Evolutionary conservation across 2,329 filamentous ascomycete genomes (phyloP).

Genomic region (Sporothrix luriei): DNA sequence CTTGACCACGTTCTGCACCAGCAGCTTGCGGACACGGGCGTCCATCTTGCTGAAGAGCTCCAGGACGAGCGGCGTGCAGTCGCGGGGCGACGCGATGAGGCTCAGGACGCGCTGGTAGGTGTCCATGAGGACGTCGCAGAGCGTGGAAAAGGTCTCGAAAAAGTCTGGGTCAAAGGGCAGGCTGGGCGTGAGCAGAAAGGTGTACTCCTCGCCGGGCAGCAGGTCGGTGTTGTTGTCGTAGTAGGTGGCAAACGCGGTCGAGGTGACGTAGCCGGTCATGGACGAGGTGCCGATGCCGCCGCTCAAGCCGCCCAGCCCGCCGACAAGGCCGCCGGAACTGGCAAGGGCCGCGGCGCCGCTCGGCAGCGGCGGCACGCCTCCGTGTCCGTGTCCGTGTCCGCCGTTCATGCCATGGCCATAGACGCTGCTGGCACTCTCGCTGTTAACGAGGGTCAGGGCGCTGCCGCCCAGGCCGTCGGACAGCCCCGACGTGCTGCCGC

Average conservation of each 20-base stretch:
- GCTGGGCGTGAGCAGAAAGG: slow-evolving; percentile 83
- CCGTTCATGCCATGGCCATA: slow-evolving; percentile 42
- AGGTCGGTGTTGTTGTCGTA: slow-evolving; percentile 66
- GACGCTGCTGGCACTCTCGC: slow-evolving; percentile 35
- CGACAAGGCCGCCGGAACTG: neutral
- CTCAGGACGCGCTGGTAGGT: slow-evolving; percentile 78
- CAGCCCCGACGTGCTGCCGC: slow-evolving; percentile 56
- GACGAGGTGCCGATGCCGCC: slow-evolving; percentile 35
- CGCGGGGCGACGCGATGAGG: slow-evolving; percentile 72
- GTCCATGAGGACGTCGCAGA: slow-evolving; percentile 94
- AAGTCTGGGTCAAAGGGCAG: slow-evolving; percentile 97
- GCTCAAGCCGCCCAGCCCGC: slow-evolving; percentile 36
- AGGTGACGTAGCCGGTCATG: slow-evolving; percentile 38
- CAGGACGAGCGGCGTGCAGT: slow-evolving; percentile 69
- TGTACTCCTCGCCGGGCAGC: slow-evolving; percentile 82
- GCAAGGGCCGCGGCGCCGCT: slow-evolving; percentile 39
- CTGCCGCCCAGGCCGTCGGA: slow-evolving; percentile 34
- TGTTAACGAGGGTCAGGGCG: slow-evolving; percentile 33
- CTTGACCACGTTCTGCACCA: slow-evolving; percentile 81
- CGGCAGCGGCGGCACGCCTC: slow-evolving; percentile 38
- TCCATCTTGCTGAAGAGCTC: slow-evolving; percentile 93
- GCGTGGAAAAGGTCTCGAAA: slow-evolving; percentile 90
- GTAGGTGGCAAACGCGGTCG: slow-evolving; percentile 44
- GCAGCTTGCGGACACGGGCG: slow-evolving; percentile 79
- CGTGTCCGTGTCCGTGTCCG: no score